These are phyloP conservation scores for Talaromyces sp. DNA, from an alignment of 2,329 filamentous ascomycete species.

Conservation along the genomic window DNA sequence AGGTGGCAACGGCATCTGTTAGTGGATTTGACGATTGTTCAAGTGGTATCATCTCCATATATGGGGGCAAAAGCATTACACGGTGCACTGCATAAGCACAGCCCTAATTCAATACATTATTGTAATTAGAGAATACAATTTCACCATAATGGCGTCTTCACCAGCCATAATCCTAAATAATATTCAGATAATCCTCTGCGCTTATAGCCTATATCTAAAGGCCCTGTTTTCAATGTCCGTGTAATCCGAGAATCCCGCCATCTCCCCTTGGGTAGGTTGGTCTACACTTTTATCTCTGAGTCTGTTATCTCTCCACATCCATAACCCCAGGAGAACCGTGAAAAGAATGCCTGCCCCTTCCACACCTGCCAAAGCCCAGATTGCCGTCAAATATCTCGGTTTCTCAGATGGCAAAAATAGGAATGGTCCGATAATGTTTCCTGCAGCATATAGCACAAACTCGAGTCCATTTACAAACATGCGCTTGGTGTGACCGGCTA, in stretches of 20 bases:
- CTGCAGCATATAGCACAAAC: constrained; percentile 45
- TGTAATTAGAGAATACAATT: background rate
- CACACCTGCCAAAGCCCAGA: background rate
- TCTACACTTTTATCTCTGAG: background rate
- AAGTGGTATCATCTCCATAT: background rate
- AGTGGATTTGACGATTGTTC: background rate
- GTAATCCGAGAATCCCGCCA: background rate
- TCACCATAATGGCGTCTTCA: background rate
- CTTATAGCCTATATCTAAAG: constrained; percentile 1
- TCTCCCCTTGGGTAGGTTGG: background rate
- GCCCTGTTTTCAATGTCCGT: background rate
- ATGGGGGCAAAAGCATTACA: background rate
- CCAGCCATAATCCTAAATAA: background rate
- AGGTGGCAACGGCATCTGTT: background rate
- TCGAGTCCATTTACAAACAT: constrained; percentile 46
- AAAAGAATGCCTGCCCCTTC: background rate
- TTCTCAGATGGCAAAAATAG: constrained; percentile 35
- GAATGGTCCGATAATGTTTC: constrained; percentile 41
- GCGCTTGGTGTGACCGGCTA: constrained; percentile 46
- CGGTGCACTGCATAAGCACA: background rate
- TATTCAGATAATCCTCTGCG: background rate
- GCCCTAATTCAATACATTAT: background rate
- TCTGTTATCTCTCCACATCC: background rate
- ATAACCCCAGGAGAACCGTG: background rate
- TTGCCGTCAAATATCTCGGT: constrained; percentile 27